Percentiles rank a stretch among this genome's conserved stretches.
phyloP scores from a whole-genome alignment of 129 eudicot species.

The Artemisia tridentata region DNA sequence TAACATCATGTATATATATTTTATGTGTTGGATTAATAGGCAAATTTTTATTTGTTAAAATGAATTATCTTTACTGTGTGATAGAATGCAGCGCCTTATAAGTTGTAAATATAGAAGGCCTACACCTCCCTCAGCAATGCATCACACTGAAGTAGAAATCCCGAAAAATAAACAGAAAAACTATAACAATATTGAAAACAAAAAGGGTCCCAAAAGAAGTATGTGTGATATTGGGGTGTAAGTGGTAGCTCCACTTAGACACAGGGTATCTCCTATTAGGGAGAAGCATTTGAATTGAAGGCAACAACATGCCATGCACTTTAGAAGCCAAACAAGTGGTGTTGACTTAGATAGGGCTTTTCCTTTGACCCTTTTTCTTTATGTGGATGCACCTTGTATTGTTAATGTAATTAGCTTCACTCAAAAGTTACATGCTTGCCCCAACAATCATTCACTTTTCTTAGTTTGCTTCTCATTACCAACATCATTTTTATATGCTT shows the following conservation, averaged over 20 bases:
- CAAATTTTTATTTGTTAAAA: too few relatives aligned
- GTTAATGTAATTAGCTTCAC: constrained; percentile 33
- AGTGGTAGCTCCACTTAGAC: constrained; percentile 43
- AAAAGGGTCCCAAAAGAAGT: constrained; percentile 20
- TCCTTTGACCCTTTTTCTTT: constrained; percentile 40
- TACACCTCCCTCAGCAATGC: constrained; percentile 36
- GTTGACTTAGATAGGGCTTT: constrained; percentile 42
- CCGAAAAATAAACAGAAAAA: neutral
- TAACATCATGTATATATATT: too few relatives aligned
- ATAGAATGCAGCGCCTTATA: too few relatives aligned
- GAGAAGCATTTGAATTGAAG: constrained; percentile 33
- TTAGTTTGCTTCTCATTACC: constrained; percentile 35
- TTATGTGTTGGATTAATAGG: too few relatives aligned
- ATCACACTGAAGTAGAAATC: constrained; percentile 32
- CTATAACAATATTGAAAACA: neutral
- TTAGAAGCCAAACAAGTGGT: constrained; percentile 42
- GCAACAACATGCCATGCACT: constrained; percentile 44
- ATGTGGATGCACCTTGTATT: constrained; percentile 31
- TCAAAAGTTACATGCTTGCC: constrained; percentile 43
- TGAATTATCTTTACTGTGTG: too few relatives aligned
- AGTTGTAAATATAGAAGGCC: neutral
- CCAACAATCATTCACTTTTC: constrained; percentile 36
- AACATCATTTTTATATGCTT: constrained; percentile 12
- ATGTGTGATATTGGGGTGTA: constrained; percentile 29
- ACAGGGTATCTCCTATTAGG: constrained; percentile 23